Evolutionary conservation across 192 early-diverging fungal genomes (phyloP).

Genomic region (Rhizophagus sp.): DNA sequence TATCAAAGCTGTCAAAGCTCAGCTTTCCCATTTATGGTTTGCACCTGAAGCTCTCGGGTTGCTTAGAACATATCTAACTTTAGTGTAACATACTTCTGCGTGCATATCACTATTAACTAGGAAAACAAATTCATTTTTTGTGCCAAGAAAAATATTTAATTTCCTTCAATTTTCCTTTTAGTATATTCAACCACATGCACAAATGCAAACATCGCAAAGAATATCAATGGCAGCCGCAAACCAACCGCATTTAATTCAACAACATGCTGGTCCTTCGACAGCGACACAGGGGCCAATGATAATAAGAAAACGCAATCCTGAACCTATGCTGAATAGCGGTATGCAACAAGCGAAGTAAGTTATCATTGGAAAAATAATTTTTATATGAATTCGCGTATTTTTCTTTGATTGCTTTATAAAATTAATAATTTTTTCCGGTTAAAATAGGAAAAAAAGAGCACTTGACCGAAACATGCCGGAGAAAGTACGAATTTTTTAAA

Average conservation of each 20-base stretch:
- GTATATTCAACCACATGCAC: neutral
- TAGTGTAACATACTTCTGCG: slow-evolving; percentile 8
- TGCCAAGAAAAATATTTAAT: neutral
- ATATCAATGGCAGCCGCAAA: neutral
- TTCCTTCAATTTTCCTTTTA: neutral
- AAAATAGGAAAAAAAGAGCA: slow-evolving; percentile 8
- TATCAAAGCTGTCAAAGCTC: neutral
- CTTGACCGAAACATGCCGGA: slow-evolving; percentile 21
- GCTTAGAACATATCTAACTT: neutral
- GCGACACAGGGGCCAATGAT: neutral
- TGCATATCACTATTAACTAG: neutral
- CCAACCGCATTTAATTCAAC: neutral
- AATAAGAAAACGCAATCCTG: neutral
- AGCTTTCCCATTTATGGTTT: slow-evolving; percentile 5
- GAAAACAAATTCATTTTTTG: neutral
- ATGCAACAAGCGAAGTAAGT: neutral
- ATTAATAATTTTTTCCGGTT: neutral
- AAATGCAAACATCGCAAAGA: neutral
- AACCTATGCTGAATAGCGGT: neutral
- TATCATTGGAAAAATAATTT: neutral
- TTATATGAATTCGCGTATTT: neutral
- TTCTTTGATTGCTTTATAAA: neutral
- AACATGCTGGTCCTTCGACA: neutral
- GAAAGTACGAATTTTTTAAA: neutral
- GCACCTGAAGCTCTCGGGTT: neutral